Conservation (phyloP, 331 rosid genomes). For the Stylosanthes scabra region DNA sequence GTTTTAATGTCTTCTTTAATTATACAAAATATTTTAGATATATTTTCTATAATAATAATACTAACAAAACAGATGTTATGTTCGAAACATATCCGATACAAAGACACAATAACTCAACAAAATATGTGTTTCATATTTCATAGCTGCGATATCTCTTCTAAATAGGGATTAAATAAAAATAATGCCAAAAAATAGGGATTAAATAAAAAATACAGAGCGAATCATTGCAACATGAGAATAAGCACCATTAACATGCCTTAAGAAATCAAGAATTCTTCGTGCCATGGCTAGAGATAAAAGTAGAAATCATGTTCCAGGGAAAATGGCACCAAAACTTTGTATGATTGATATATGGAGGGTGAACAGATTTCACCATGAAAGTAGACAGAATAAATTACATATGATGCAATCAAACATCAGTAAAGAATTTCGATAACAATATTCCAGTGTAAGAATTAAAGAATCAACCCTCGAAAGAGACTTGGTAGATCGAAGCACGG, state of each 20-base stretch:
- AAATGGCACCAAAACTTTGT: conserved; percentile 31
- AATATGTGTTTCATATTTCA: too few species aligned
- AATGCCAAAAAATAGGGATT: too few species aligned
- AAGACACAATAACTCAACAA: too few species aligned
- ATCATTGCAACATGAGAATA: neutral
- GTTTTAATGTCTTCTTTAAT: too few species aligned
- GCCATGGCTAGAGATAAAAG: neutral
- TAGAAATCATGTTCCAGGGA: neutral
- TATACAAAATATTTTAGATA: too few species aligned
- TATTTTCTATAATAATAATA: too few species aligned
- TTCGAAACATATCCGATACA: too few species aligned
- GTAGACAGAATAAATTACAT: conserved; percentile 50
- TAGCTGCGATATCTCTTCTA: neutral
- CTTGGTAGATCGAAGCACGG: conserved; percentile 37
- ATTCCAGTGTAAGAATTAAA: conserved; percentile 35
- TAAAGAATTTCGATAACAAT: conserved; percentile 46
- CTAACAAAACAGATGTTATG: too few species aligned
- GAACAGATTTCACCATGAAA: conserved; percentile 43
- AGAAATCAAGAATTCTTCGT: neutral
- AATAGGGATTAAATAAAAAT: neutral
- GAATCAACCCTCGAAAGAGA: conserved; percentile 43
- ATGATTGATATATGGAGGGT: conserved; percentile 34
- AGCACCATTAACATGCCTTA: neutral
- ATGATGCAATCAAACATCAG: conserved; percentile 50
- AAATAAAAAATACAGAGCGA: neutral